A percentile compares a stretch with the other conserved stretches of the same genome.
These are phyloP conservation scores for Dictyostelium brefeldianum DNA, from an alignment of 78 protist species.

Conservation along the genomic window DNA sequence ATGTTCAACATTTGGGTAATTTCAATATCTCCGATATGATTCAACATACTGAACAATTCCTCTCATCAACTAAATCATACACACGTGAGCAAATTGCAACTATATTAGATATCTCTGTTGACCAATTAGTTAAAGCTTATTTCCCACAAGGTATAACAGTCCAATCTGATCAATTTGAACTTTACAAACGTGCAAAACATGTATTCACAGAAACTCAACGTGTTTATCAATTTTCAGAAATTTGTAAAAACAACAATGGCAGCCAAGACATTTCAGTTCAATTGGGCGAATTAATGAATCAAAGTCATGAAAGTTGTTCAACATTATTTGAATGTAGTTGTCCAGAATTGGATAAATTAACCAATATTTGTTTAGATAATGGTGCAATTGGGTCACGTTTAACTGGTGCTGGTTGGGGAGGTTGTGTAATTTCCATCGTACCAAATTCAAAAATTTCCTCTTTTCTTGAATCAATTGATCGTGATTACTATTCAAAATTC, in stretches of 20 bases:
- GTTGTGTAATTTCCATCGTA: conserved; percentile 55
- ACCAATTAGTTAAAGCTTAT: conserved; percentile 21
- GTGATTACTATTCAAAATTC: conserved; percentile 4
- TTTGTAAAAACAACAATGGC: neutral
- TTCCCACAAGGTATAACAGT: conserved; percentile 59
- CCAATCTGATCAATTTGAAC: conserved; percentile 42
- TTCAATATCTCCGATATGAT: conserved; percentile 20
- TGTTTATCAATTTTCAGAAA: conserved; percentile 54
- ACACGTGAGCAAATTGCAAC: conserved; percentile 56
- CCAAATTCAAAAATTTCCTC: neutral
- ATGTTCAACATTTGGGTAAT: conserved; percentile 58
- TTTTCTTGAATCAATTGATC: conserved; percentile 12
- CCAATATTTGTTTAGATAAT: conserved; percentile 25
- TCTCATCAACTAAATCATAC: conserved; percentile 12
- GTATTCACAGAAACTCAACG: conserved; percentile 65
- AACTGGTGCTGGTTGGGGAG: conserved; percentile 87
- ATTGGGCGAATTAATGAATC: conserved; percentile 67
- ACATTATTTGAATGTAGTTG: conserved; percentile 70
- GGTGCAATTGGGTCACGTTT: conserved; percentile 74
- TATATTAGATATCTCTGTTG: conserved; percentile 16
- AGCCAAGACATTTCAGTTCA: neutral
- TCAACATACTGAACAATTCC: neutral
- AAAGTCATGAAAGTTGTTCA: conserved; percentile 47
- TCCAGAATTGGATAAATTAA: conserved; percentile 70
- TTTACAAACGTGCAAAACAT: conserved; percentile 62